A percentile compares a stretch with the other conserved stretches of the same genome.
These are phyloP conservation scores for Calonectria naviculata DNA, from an alignment of 2,329 filamentous ascomycete genomes.

Conservation along the genomic window DNA sequence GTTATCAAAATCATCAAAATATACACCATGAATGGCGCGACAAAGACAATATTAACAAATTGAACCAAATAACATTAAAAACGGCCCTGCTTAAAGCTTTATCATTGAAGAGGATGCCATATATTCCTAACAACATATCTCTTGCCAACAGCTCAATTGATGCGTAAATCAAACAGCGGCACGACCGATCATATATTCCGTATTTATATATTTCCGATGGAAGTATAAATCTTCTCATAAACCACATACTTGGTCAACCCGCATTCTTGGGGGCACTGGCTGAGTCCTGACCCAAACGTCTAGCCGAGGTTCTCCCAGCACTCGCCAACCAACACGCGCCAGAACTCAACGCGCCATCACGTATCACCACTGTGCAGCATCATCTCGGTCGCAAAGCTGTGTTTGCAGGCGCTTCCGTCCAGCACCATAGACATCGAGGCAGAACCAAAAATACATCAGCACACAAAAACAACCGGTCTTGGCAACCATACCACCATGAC, in stretches of 20 bases:
- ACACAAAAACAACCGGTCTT: neutral
- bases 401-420: neutral
- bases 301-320: slow-evolving; percentile 34
- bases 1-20: neutral
- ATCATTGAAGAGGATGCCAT: too few relatives aligned
- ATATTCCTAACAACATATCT: too few relatives aligned
- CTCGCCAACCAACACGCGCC: slow-evolving; percentile 8
- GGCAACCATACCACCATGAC: slow-evolving; percentile 36
- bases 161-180: too few relatives aligned
- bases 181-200: too few relatives aligned
- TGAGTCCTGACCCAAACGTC: neutral
- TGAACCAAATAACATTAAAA: neutral
- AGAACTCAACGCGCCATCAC: slow-evolving; percentile 10
- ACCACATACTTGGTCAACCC: too few relatives aligned
- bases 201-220: too few relatives aligned
- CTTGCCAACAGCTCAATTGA: too few relatives aligned
- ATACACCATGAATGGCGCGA: too few relatives aligned
- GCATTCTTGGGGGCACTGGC: neutral
- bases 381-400: neutral
- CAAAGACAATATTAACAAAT: too few relatives aligned
- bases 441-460: neutral
- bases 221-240: too few relatives aligned
- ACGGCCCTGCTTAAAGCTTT: neutral
- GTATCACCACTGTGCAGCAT: neutral
- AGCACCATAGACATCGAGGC: neutral